phyloP scores from a whole-genome alignment of 768 basidiomycete species.

The Suillus lakei region DNA sequence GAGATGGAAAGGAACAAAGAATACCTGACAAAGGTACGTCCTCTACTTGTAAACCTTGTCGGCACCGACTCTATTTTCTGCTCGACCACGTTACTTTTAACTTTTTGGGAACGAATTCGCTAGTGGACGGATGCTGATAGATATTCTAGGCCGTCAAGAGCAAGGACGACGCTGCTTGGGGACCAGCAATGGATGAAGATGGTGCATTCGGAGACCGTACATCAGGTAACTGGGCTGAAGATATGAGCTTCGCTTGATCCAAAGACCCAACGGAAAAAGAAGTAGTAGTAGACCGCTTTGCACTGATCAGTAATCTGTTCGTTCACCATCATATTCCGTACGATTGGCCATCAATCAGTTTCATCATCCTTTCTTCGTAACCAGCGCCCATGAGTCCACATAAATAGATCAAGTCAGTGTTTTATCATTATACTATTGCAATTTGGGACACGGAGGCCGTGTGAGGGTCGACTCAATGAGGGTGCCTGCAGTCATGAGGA shows the following conservation, averaged over 20 bases:
- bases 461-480: not conserved
- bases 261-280: not conserved
- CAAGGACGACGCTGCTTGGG: conserved; percentile 33
- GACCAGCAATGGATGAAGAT: conserved; percentile 32
- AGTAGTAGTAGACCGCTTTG: not conserved
- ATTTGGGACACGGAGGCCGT: not conserved
- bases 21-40: conserved; percentile 69
- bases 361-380: not conserved
- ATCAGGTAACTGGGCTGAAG: conserved; percentile 31
- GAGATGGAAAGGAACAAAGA: conserved; percentile 67
- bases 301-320: not conserved
- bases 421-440: not conserved
- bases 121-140: not conserved
- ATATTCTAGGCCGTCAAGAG: conserved; percentile 33
- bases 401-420: not conserved
- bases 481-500: not conserved
- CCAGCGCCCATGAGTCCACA: not conserved
- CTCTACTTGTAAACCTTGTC: not conserved
- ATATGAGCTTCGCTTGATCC: conserved; percentile 22
- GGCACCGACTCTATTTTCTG: conserved; percentile 1
- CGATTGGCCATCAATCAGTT: not conserved
- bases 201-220: conserved; percentile 16
- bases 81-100: not conserved
- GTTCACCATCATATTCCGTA: not conserved
- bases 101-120: not conserved